Evolutionary conservation across 306 rosid genomes (phyloP).

Genomic region (Trifolium fragiferum): DNA sequence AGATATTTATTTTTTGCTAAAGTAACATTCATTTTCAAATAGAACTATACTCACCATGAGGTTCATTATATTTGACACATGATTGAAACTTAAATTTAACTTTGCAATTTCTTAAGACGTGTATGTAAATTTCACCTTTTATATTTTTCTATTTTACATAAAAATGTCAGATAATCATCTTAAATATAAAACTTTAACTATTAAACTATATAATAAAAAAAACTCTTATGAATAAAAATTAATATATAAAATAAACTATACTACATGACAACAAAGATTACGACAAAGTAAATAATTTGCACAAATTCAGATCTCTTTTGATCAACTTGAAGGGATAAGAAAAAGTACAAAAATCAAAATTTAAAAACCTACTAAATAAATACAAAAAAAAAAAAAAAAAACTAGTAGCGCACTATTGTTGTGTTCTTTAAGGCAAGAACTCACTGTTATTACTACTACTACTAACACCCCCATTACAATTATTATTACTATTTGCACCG

Average conservation of each 20-base stretch:
- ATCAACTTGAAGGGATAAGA: slow-evolving; percentile 20
- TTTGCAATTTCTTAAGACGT: too few relatives aligned
- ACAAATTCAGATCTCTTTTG: slow-evolving; percentile 36
- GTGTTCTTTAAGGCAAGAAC: slow-evolving; percentile 53
- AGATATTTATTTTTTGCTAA: too few relatives aligned
- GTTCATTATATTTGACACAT: too few relatives aligned
- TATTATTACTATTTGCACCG: not conserved
- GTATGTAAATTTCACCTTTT: too few relatives aligned
- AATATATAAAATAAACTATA: not conserved
- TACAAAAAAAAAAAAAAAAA: slow-evolving; percentile 34
- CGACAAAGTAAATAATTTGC: not conserved
- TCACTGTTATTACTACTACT: not conserved
- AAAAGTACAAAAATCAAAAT: slow-evolving; percentile 11
- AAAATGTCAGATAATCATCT: too few relatives aligned
- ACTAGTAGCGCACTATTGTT: not conserved
- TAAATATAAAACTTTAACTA: too few relatives aligned
- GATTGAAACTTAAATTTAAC: too few relatives aligned
- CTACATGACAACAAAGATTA: not conserved
- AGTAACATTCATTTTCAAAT: too few relatives aligned
- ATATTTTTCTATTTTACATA: too few relatives aligned
- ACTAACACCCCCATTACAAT: not conserved
- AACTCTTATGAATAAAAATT: too few relatives aligned
- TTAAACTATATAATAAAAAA: too few relatives aligned
- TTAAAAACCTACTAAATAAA: slow-evolving; percentile 31
- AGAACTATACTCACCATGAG: too few relatives aligned